Evolutionary conservation across 768 basidiomycete genomes (phyloP), one percentile per base, ranked within the genome.

Genomic region (Phylloporus arenicola): DNA sequence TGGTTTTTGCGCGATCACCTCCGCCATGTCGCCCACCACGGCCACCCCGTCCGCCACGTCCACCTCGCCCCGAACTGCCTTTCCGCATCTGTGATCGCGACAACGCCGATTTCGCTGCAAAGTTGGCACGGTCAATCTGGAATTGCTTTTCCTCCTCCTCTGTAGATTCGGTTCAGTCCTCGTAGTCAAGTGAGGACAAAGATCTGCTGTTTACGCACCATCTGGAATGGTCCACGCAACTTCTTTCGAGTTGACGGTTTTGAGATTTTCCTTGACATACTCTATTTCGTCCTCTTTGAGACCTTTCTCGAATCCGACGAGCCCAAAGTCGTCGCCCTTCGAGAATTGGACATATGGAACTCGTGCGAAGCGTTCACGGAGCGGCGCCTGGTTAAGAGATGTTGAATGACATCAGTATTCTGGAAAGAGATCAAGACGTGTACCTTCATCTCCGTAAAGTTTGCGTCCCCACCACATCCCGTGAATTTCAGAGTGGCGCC

Each of bases 61-160:
- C 76, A 4, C 79, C 73, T 4, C 77, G 72, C 1, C 64, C 65
- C 5, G 60, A 57, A 43, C 47, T n/a, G 24, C 75, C 67, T 12
- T 72, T 72, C 16, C 67, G 60, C 31, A 72, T 50, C 57, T 70
- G 66, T 70, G 72, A 50, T 72, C 75, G 59, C 61, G 60, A 70
- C 25, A 69, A 61, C 12, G 61, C 67, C 5, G 73, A 74, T 56
- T 76, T 78, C 1, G 86, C 88, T 4, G 85, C 83, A 16, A 75
- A 73, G 54, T 84, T 78, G 2, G 86, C 87, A 11, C 88, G 83
- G 61, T 88, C 82, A 25, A 88, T 72, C 60, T 86, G 84, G 70
- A 88, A 88, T 1, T 70, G 69, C 59, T 81, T 83, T 58, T 89
- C 87, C 43, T 80, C 80, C 22, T 82, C 81, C 75, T 88, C 88